Evolutionary conservation across 2,329 filamentous ascomycete species (phyloP).

Genomic region (Colletotrichum tofieldiae): DNA sequence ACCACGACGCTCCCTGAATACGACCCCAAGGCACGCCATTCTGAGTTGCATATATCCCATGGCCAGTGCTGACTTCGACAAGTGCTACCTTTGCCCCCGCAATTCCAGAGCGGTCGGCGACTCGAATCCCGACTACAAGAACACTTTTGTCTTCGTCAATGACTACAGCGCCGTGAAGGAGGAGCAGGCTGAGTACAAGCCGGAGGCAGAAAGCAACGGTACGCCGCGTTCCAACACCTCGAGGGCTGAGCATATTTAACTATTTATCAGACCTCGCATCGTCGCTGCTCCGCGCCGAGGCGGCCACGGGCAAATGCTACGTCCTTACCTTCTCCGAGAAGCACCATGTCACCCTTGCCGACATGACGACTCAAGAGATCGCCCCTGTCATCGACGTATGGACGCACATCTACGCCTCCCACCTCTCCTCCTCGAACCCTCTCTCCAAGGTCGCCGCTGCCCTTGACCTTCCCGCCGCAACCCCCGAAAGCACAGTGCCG

Average conservation of each 20-base stretch:
- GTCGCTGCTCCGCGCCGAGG: conserved; percentile 84
- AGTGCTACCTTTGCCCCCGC: conserved; percentile 95
- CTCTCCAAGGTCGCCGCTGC: conserved; percentile 63
- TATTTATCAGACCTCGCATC: conserved; percentile 75
- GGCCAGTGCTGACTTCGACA: conserved; percentile 20
- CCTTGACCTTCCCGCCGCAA: conserved; percentile 58
- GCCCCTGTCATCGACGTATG: conserved; percentile 89
- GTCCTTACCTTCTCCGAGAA: conserved; percentile 94
- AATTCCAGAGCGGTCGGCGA: conserved; percentile 92
- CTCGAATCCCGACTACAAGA: conserved; percentile 86
- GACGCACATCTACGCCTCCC: conserved; percentile 89
- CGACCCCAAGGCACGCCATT: conserved; percentile 76
- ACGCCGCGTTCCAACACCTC: neutral
- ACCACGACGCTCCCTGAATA: conserved; percentile 82
- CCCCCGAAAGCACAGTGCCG: conserved; percentile 55
- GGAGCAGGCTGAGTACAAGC: conserved; percentile 84
- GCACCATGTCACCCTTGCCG: conserved; percentile 93
- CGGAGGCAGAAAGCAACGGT: conserved; percentile 57
- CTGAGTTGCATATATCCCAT: neutral
- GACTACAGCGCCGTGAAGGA: conserved; percentile 98
- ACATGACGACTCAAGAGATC: conserved; percentile 84
- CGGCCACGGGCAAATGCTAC: conserved; percentile 96
- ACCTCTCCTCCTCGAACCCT: conserved; percentile 81
- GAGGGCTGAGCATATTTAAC: neutral
- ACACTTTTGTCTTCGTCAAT: conserved; percentile 95